Conservation (phyloP, 495 filamentous ascomycete species). For the Penicillium parvum region DNA sequence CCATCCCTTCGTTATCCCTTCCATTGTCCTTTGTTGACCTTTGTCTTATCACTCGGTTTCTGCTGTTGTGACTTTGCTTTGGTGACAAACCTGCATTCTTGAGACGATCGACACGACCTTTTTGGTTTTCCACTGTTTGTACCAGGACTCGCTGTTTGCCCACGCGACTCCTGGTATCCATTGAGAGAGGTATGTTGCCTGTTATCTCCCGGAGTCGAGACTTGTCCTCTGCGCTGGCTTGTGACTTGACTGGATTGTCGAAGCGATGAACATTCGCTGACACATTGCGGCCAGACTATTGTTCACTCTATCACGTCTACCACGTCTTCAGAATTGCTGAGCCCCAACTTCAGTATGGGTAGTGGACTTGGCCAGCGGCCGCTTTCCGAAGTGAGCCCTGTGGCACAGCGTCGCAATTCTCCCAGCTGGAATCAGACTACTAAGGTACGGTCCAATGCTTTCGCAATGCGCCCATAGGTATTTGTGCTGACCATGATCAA, state of each 20-base stretch:
- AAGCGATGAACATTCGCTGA: constrained; percentile 11
- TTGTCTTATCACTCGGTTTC: constrained; percentile 1
- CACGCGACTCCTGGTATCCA: constrained; percentile 16
- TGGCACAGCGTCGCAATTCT: constrained; percentile 63
- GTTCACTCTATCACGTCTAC: neutral
- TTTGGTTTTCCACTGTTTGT: constrained; percentile 7
- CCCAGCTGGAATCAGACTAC: constrained; percentile 67
- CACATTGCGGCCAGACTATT: constrained; percentile 8
- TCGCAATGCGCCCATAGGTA: too few species aligned
- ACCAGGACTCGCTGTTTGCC: constrained; percentile 16
- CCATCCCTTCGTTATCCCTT: constrained; percentile 27
- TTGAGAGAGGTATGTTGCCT: constrained; percentile 22
- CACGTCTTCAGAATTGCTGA: neutral
- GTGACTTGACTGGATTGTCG: constrained; percentile 1
- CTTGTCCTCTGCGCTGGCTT: neutral
- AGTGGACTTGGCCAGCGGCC: constrained; percentile 43
- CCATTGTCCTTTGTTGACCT: constrained; percentile 4
- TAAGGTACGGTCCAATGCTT: constrained; percentile 47
- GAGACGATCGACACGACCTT: constrained; percentile 34
- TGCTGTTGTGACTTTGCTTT: constrained; percentile 10
- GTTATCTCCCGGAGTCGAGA: neutral
- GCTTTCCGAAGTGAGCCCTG: constrained; percentile 52
- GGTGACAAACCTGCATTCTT: constrained; percentile 26
- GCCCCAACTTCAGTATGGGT: constrained; percentile 33
- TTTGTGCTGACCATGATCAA: too few species aligned